Base-by-base conservation (phyloP, 2,329 filamentous ascomycete genomes). In the Fragosphaeria purpurea region DNA sequence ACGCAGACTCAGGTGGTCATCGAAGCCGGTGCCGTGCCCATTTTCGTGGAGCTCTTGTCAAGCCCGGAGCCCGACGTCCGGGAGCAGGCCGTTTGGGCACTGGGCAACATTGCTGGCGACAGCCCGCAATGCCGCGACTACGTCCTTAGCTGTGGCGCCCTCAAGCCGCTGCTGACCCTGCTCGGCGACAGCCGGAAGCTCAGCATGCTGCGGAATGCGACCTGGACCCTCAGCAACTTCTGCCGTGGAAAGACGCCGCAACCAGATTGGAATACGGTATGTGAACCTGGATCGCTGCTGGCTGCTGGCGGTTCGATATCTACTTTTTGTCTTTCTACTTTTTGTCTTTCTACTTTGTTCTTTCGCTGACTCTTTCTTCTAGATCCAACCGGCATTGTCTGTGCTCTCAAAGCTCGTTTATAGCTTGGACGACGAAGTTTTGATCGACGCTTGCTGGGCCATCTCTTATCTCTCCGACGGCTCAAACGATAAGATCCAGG, bases 171-270 rank as follows among this genome's bases (percentile, higher is more conserved):
- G 51, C 80, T 98, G 51, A 81, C 82, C 63, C 80, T 98, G 43
- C 82, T 98, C 51, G 91, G 91, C 50, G 93, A 98, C 69, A 96
- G 93, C 74, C 89, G 93, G 64, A 98, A 98, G 78, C 76, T 98
- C 52, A 97, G 90, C 79, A 98, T 98, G 93, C 83, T 98, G 48
- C 82, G 93, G 60, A 98, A 98, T 67, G 93, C 93, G 38, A 98
- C 93, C 31, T 98, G 93, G 93, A 98, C 93, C 43, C 75, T 98
- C 51, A 97, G 93, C 79, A 98, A 98, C 77, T 98, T 98, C 74
- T 98, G 93, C 75, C 88, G 93, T 76, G 93, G 93, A 72, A 98
- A 98, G 81, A 96, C 91, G 7, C 93, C 93, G 47, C 93, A 98
- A 74, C 93, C 93, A 44, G 93, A 98, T 67, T 98, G 93, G 93